Conservation (phyloP, 2,329 filamentous ascomycete species). For the Alternaria brassicae region DNA sequence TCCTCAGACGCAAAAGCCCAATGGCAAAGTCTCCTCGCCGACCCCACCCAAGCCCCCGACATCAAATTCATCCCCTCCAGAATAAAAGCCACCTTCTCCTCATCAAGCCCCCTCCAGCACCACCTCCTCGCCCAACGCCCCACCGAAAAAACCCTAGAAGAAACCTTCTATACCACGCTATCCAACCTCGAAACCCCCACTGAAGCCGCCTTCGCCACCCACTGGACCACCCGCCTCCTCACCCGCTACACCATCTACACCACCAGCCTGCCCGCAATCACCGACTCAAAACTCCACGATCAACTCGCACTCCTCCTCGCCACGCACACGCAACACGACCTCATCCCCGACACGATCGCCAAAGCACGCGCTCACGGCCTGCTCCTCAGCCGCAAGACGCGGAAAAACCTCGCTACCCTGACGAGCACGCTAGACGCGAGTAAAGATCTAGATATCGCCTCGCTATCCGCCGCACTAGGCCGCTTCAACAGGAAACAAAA, state of each 20-base stretch:
- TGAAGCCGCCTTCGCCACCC: constrained; percentile 39
- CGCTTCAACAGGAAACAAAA: constrained; percentile 48
- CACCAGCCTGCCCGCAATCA: constrained; percentile 29
- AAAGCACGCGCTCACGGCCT: constrained; percentile 44
- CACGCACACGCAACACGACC: constrained; percentile 41
- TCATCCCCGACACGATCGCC: constrained; percentile 41
- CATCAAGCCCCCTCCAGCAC: constrained; percentile 14
- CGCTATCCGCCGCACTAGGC: constrained; percentile 28
- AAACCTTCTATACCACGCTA: constrained; percentile 35
- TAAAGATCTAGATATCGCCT: constrained; percentile 16
- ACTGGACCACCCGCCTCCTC: constrained; percentile 44
- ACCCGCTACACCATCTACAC: constrained; percentile 37
- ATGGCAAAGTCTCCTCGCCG: constrained; percentile 34
- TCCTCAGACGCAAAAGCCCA: constrained; percentile 30
- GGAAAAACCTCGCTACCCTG: constrained; percentile 42
- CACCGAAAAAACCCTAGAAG: constrained; percentile 29
- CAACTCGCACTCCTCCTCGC: constrained; percentile 45
- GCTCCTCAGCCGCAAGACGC: constrained; percentile 39
- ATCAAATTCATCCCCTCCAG: constrained; percentile 33
- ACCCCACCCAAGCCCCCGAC: constrained; percentile 19
- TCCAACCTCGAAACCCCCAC: constrained; percentile 36
- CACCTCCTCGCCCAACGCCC: constrained; percentile 29
- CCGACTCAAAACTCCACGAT: constrained; percentile 42
- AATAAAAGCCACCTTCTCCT: constrained; percentile 18
- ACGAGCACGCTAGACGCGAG: constrained; percentile 28